Evolutionary conservation across 805 yeast species (phyloP).

Genomic region (Saccharomycopsis sp.): DNA sequence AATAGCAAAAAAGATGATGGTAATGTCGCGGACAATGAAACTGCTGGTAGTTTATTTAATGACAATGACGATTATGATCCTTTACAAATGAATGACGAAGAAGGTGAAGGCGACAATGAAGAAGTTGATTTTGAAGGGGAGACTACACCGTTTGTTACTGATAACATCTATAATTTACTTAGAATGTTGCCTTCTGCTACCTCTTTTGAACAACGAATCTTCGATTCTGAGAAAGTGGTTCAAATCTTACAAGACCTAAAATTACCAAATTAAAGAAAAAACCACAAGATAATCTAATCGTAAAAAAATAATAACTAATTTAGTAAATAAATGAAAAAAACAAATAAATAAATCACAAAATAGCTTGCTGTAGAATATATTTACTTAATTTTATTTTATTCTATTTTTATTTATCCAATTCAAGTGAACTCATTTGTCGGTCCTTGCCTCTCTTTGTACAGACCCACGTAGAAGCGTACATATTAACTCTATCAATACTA

Average conservation of each 20-base stretch:
- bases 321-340: too few species aligned
- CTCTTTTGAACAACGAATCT: slow-evolving; percentile 45
- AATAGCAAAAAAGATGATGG: not conserved
- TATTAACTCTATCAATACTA: slow-evolving; percentile 72
- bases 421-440: slow-evolving; percentile 26
- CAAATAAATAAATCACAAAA: too few species aligned
- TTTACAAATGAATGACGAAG: not conserved
- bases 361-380: too few species aligned
- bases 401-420: slow-evolving; percentile 6
- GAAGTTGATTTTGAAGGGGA: slow-evolving; percentile 1
- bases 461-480: slow-evolving; percentile 88
- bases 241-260: slow-evolving; percentile 19
- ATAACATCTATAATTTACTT: slow-evolving; percentile 43
- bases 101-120: not conserved
- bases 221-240: slow-evolving; percentile 49
- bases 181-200: slow-evolving; percentile 55
- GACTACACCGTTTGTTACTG: slow-evolving; percentile 28
- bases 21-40: not conserved
- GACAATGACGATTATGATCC: not conserved
- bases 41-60: not conserved
- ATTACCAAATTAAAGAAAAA: too few species aligned
- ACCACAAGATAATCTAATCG: too few species aligned
- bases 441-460: slow-evolving; percentile 44
- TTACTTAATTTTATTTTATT: too few species aligned
- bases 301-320: too few species aligned